A percentile compares a stretch with the other conserved stretches of the same genome.
phyloP scores from a whole-genome alignment of 2,329 filamentous ascomycete genomes.

The Paecilomyces niveus region DNA sequence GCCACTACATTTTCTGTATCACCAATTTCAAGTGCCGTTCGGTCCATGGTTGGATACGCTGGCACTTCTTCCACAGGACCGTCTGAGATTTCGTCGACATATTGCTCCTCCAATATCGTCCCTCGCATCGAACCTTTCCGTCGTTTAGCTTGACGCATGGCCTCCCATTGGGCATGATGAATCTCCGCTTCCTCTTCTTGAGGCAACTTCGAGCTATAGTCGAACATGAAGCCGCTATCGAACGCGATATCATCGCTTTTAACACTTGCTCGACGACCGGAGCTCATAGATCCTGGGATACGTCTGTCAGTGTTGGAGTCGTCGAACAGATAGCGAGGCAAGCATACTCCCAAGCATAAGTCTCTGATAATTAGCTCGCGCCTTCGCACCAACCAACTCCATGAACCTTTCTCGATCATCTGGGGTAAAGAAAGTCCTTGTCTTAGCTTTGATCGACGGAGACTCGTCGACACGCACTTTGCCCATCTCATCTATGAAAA shows the following conservation, averaged over 20 bases:
- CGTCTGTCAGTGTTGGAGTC: not conserved
- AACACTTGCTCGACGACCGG: not conserved
- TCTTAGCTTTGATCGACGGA: conserved; percentile 23
- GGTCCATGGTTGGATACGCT: conserved; percentile 14
- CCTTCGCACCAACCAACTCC: conserved; percentile 24
- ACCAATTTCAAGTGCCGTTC: conserved; percentile 29
- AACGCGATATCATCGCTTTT: not conserved
- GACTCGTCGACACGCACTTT: conserved; percentile 27
- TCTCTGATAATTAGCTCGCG: conserved; percentile 18
- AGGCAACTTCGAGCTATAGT: not conserved
- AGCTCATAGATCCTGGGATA: not conserved
- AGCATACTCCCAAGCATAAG: conserved; percentile 10
- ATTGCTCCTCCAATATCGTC: conserved; percentile 9
- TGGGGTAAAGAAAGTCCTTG: conserved; percentile 23
- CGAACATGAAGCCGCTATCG: not conserved
- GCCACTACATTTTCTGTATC: conserved; percentile 28
- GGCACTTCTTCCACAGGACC: conserved; percentile 15
- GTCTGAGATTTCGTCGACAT: conserved; percentile 15
- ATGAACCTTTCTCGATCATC: conserved; percentile 29
- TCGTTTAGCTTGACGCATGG: conserved; percentile 3
- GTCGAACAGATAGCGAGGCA: not conserved
- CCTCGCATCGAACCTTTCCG: conserved; percentile 1
- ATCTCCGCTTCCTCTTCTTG: not conserved
- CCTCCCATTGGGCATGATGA: not conserved
- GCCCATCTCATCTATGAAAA: conserved; percentile 28